Evolutionary conservation across 108 stramenopile species (phyloP), one percentile per base, ranked within the genome.

Genomic region (Cyclotella baltica): DNA sequence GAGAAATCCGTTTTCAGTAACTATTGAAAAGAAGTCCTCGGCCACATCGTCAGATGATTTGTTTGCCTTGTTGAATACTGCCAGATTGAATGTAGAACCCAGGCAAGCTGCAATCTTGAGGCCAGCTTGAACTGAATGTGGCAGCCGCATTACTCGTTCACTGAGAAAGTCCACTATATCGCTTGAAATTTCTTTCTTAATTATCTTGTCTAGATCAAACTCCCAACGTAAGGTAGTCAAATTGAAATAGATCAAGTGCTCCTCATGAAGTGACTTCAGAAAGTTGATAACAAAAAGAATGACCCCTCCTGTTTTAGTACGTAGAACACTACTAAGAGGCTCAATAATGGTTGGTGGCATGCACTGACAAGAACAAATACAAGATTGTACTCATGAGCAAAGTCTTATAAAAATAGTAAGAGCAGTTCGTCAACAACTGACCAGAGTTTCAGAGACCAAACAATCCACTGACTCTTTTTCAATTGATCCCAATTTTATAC

Each of bases 101-200:
- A 78, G 71, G 23, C 78, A 78, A n/a, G 78, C 72, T 20, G 78
- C 78, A n/a, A 73, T 43, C 20, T 65, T 62, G 5, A 78, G 55
- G 20, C 62, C 57, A 11, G n/a, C 19, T 20, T 56, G 71, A 31
- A 65, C 22, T 13, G 46, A 19, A n/a, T 4, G 1, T 1, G 78
- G 46, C 18, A 70, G 27, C 23, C 59, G 35, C 4, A 34, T 34
- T 53, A 78, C 66, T 1, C 53, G 33, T 20, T 46, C 57, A 10
- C 27, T 53, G 2, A 73, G 35, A 36, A 57, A 48, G 22, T 57
- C 30, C 18, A 65, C 78, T 0, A 72, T 72, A 46, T 68, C 68
- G 11, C n/a, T 58, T 23, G 72, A 53, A 22, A 78, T 53, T 33
- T 52, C 48, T 43, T 73, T 50, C 4, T 30, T 20, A 25, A 9